These are phyloP conservation scores for Mangifera indica DNA, from an alignment of 345 rosid species.

Conservation along the genomic window DNA sequence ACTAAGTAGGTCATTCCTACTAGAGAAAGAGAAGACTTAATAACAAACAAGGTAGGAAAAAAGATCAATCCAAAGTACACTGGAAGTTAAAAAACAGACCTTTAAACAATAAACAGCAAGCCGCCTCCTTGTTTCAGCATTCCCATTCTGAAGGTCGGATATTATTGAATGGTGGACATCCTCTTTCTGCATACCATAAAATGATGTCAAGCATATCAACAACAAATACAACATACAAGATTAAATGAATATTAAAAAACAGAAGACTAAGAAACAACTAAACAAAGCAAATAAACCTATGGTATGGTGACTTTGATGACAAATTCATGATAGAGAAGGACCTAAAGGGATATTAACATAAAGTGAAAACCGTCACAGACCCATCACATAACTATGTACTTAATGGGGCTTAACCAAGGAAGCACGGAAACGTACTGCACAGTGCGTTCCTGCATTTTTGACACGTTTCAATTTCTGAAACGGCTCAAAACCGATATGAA, in stretches of 20 bases:
- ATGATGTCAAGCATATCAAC: constrained; percentile 14
- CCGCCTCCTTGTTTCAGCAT: constrained; percentile 96
- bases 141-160: constrained; percentile 98
- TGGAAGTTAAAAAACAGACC: constrained; percentile 52
- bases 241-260: background rate
- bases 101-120: constrained; percentile 98
- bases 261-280: background rate
- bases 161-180: constrained; percentile 99
- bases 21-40: background rate
- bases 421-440: no score
- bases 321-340: background rate
- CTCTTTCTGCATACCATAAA: constrained; percentile 65
- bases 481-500: no score
- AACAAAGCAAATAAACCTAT: background rate
- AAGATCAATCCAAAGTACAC: constrained; percentile 17
- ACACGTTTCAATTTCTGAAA: no score
- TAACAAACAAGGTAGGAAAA: background rate
- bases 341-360: background rate
- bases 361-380: no score
- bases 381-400: no score
- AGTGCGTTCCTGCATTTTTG: no score
- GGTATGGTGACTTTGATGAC: no score
- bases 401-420: no score
- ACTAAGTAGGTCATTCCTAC: background rate
- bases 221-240: background rate